phyloP scores from a whole-genome alignment of 164 flowering plant species.

The Berberis vulgaris region DNA sequence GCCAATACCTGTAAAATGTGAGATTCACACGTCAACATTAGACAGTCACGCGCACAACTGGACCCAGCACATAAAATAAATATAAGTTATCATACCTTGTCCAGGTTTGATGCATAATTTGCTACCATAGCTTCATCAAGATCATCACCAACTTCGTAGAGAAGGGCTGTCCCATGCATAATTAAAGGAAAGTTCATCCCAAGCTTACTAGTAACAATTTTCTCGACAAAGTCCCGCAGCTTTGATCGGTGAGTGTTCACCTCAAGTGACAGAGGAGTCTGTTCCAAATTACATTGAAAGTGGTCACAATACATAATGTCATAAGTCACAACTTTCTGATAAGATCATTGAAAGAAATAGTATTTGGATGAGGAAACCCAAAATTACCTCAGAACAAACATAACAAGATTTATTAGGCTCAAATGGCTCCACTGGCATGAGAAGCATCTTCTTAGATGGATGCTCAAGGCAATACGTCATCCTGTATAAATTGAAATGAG shows the following conservation, averaged over 20 bases:
- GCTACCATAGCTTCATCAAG: conserved; percentile 71
- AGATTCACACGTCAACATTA: not conserved
- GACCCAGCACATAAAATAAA: not conserved
- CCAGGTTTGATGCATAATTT: conserved; percentile 69
- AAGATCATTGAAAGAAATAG: not conserved
- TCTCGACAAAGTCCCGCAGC: conserved; percentile 82
- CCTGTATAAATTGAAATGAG: conserved; percentile 26
- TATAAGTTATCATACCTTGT: conserved; percentile 47
- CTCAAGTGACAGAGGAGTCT: conserved; percentile 83
- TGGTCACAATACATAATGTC: conserved; percentile 7
- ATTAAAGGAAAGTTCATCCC: conserved; percentile 82
- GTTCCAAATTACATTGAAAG: conserved; percentile 17
- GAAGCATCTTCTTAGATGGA: conserved; percentile 71
- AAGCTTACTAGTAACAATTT: conserved; percentile 81
- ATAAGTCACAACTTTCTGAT: not conserved
- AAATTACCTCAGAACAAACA: conserved; percentile 84
- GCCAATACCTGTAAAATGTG: conserved; percentile 45
- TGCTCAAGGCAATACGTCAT: conserved; percentile 85
- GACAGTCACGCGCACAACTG: no score
- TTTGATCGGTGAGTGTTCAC: conserved; percentile 62
- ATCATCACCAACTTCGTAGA: conserved; percentile 96
- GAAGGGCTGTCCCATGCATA: conserved; percentile 75
- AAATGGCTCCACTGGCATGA: conserved; percentile 94
- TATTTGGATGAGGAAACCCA: not conserved
- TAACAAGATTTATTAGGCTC: conserved; percentile 89